Conservation (phyloP, 805 yeast genomes). For the Saturnispora gosingensis region DNA sequence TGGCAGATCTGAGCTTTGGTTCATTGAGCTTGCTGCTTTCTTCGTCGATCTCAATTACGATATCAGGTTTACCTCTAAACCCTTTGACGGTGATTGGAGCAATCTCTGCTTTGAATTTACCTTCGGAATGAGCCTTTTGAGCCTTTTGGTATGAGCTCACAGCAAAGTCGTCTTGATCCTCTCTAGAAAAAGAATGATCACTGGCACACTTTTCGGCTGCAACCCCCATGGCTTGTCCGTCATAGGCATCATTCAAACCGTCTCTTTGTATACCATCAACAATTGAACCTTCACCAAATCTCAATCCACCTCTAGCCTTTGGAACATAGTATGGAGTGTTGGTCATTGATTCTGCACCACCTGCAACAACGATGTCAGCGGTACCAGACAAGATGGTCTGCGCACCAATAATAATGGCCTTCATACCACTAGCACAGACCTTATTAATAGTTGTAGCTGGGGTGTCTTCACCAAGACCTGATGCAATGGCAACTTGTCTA, state of each 20-base stretch:
- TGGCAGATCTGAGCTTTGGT: slow-evolving; percentile 65
- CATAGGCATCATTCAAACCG: slow-evolving; percentile 90
- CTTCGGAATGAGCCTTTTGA: slow-evolving; percentile 64
- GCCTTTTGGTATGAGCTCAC: slow-evolving; percentile 80
- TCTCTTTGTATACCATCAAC: slow-evolving; percentile 90
- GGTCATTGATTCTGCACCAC: slow-evolving; percentile 97
- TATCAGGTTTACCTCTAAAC: slow-evolving; percentile 81
- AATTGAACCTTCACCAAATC: slow-evolving; percentile 72
- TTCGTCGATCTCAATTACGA: slow-evolving; percentile 66
- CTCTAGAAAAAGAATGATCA: slow-evolving; percentile 70
- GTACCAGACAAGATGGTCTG: slow-evolving; percentile 82
- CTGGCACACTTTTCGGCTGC: slow-evolving; percentile 95
- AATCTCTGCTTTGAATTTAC: slow-evolving; percentile 77
- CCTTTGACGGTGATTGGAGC: slow-evolving; percentile 87
- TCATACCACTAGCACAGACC: slow-evolving; percentile 96
- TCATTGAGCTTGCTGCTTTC: slow-evolving; percentile 74
- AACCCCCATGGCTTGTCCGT: slow-evolving; percentile 85
- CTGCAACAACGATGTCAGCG: slow-evolving; percentile 90
- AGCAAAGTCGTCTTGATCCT: slow-evolving; percentile 85
- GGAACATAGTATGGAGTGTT: slow-evolving; percentile 91
- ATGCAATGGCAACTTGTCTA: slow-evolving; percentile 87
- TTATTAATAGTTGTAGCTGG: slow-evolving; percentile 90
- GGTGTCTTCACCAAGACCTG: slow-evolving; percentile 74
- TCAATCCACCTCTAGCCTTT: slow-evolving; percentile 75
- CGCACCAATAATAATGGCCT: slow-evolving; percentile 83